Evolutionary conservation across 2,329 filamentous ascomycete genomes (phyloP), one percentile per base, ranked within the genome.

Genomic region (Fusarium bulbicola): DNA sequence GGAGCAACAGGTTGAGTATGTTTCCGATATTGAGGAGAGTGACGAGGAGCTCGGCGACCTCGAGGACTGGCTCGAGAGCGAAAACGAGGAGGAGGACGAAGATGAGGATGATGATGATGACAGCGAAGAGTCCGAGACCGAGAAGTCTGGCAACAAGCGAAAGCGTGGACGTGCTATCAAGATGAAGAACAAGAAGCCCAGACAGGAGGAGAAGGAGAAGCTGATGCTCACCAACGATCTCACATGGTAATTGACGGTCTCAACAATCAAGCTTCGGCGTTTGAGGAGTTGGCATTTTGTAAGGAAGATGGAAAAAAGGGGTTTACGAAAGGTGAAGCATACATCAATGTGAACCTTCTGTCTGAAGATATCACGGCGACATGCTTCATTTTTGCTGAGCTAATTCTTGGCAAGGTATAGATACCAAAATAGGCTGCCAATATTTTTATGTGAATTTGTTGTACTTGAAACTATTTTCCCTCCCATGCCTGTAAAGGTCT

Each of bases 21-120:
- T 98, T 66, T 95, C 93, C 79, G 96, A 98, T 81, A 84, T 97
- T 63, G 95, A 95, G 52, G 94, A 93, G 79, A 93, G 92, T 74
- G 93, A 95, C 68, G 92, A 94, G 64, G 93, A 94, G 75, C 84
- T 94, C 26, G 90, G 88, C 59, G 93, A 95, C 79, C 89, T 98
- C 57, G 93, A 98, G 82, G 95, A 98, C 79, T 98, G 95, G 95
- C 86, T 98, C 56, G 95, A 92, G 76, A 94, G 91, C 69, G 92
- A 90, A 21, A 88, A 87, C 10, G 87, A 88, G 6, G 87, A 88
- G 12, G 87, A 87, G 12, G 86, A 89, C n/a, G 89, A 89, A 6
- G 89, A 89, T 16, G 85, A 87, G 5, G 88, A 88, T 3, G 45
- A 28, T 28, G 89, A 89, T 9, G 89, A 89, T 10, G 86, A 87